phyloP scores from a whole-genome alignment of 2,329 filamentous ascomycete species.

The Diaporthe sp. region DNA sequence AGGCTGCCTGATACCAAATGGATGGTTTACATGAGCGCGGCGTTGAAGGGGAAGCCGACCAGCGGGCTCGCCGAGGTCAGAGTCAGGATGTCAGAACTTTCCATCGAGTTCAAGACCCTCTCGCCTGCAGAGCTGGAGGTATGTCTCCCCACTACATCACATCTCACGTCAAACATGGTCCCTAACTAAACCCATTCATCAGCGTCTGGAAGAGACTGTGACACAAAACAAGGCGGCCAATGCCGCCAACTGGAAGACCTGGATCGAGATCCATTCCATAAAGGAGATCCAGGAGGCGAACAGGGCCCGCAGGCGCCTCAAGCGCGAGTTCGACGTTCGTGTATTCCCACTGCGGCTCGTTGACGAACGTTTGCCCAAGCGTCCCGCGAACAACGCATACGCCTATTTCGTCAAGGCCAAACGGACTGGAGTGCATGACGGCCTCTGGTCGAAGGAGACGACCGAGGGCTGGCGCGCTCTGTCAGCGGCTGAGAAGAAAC shows the following conservation, averaged over 20 bases:
- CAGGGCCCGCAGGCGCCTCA: constrained; percentile 55
- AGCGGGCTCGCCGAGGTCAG: constrained; percentile 27
- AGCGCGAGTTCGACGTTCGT: constrained; percentile 46
- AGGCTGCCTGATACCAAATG: constrained; percentile 47
- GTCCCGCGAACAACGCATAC: constrained; percentile 45
- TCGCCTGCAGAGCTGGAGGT: constrained; percentile 56
- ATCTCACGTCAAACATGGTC: not conserved
- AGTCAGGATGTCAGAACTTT: constrained; percentile 41
- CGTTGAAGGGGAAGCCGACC: constrained; percentile 39
- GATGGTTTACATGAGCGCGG: constrained; percentile 50
- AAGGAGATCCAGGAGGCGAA: constrained; percentile 58
- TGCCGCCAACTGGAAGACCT: constrained; percentile 52
- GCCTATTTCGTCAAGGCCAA: constrained; percentile 51
- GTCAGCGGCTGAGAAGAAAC: constrained; percentile 48
- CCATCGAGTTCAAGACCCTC: constrained; percentile 52
- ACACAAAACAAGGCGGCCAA: constrained; percentile 55
- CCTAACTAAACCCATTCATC: not conserved
- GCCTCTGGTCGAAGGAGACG: constrained; percentile 44
- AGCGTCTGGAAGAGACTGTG: constrained; percentile 50
- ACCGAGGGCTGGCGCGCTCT: constrained; percentile 56
- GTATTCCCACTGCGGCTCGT: constrained; percentile 43
- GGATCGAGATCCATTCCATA: constrained; percentile 57
- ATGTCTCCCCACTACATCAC: constrained; percentile 38
- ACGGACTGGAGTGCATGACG: constrained; percentile 42
- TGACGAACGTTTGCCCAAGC: constrained; percentile 61